Evolutionary conservation across 495 filamentous ascomycete species (phyloP).

Genomic region (Podospora tetraspora): DNA sequence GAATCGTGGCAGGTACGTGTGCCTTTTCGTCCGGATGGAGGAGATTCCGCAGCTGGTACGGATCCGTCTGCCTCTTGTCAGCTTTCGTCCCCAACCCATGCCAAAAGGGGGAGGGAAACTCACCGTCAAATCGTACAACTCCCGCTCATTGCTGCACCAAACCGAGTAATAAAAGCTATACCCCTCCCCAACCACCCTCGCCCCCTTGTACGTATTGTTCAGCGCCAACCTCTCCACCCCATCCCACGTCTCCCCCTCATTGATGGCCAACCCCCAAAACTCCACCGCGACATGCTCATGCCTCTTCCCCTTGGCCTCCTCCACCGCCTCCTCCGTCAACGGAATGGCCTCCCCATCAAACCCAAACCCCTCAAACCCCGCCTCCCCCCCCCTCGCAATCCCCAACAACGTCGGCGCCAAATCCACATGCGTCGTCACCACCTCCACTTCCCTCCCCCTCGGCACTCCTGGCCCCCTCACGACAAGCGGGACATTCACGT

Average conservation of each 20-base stretch:
- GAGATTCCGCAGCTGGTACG: constrained; percentile 56
- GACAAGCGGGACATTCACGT: constrained; percentile 65
- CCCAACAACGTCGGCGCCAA: constrained; percentile 61
- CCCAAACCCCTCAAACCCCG: constrained; percentile 29
- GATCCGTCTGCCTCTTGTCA: constrained; percentile 46
- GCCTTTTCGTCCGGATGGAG: constrained; percentile 31
- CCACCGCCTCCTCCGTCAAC: constrained; percentile 30
- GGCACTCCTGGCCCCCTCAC: constrained; percentile 57
- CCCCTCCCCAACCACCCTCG: constrained; percentile 48
- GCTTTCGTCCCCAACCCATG: constrained; percentile 1
- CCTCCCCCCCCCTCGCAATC: constrained; percentile 44
- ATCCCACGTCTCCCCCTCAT: constrained; percentile 42
- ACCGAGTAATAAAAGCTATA: constrained; percentile 62
- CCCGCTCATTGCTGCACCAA: constrained; percentile 61
- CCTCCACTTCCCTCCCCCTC: constrained; percentile 31
- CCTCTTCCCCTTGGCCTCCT: constrained; percentile 27
- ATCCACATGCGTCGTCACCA: constrained; percentile 65
- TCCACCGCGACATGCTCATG: constrained; percentile 66
- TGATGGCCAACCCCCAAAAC: constrained; percentile 53
- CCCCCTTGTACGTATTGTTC: constrained; percentile 63
- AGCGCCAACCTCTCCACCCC: constrained; percentile 17
- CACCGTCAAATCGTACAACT: constrained; percentile 58
- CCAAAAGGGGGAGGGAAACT: constrained; percentile 12
- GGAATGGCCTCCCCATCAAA: constrained; percentile 59
- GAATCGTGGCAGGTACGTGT: constrained; percentile 23